Evolutionary conservation across 257 asterid genomes (phyloP).

Genomic region (Mitragyna speciosa): DNA sequence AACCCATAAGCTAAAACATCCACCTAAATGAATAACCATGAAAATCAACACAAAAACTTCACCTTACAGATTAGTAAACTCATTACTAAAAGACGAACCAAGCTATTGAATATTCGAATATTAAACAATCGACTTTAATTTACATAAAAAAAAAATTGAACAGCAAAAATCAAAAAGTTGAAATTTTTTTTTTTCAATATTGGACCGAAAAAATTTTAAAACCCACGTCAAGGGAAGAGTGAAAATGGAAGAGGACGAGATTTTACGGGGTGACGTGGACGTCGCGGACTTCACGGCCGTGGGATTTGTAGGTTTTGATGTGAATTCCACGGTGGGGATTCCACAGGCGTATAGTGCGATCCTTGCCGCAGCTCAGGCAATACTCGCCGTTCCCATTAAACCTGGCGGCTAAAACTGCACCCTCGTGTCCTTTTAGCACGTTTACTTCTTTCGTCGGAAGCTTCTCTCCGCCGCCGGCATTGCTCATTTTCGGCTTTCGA

Average conservation of each 20-base stretch:
- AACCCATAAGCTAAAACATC: neutral
- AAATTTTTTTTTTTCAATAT: neutral
- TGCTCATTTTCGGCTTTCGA: conserved; percentile 8
- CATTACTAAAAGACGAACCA: too few relatives aligned
- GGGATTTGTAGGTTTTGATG: conserved; percentile 89
- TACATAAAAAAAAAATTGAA: too few relatives aligned
- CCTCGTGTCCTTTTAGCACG: conserved; percentile 89
- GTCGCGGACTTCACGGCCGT: conserved; percentile 95
- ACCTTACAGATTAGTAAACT: neutral
- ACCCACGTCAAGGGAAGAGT: neutral
- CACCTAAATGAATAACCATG: neutral
- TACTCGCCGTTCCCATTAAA: conserved; percentile 90
- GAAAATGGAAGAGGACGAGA: neutral
- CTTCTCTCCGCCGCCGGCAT: conserved; percentile 21
- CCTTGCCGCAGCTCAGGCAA: conserved; percentile 91
- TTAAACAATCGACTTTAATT: too few relatives aligned
- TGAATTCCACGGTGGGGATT: conserved; percentile 94
- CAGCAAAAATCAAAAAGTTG: neutral
- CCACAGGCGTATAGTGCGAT: conserved; percentile 93
- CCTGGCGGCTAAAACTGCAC: conserved; percentile 92
- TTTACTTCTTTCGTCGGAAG: conserved; percentile 67
- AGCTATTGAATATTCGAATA: too few relatives aligned
- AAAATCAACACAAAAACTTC: neutral
- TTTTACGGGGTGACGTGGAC: conserved; percentile 74
- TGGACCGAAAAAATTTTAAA: neutral